phyloP scores from a whole-genome alignment of 805 yeast species.

The Scheffersomyces amazonensis region DNA sequence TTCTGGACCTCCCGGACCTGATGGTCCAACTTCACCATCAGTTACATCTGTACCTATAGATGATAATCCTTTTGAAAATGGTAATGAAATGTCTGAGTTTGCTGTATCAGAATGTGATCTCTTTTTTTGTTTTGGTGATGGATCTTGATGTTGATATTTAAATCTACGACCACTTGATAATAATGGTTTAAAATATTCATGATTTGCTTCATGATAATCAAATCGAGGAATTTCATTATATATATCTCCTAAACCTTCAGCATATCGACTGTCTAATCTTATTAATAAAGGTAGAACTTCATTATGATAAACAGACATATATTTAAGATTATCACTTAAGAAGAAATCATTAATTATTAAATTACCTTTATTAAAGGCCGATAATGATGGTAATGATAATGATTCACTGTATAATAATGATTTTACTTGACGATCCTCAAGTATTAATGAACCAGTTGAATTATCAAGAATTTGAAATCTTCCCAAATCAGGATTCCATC shows the following conservation, averaged over 20 bases:
- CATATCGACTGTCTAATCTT: conserved; percentile 22
- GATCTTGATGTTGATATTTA: conserved; percentile 6
- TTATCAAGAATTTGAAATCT: conserved; percentile 30
- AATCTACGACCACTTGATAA: conserved; percentile 14
- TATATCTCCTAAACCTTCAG: conserved; percentile 26
- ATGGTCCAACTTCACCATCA: conserved; percentile 1
- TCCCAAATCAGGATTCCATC: conserved; percentile 36
- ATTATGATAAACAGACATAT: conserved; percentile 37
- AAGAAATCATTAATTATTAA: conserved; percentile 35
- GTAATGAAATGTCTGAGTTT: conserved; percentile 5
- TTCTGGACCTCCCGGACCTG: neutral
- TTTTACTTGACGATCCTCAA: conserved; percentile 30
- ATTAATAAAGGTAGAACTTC: conserved; percentile 31
- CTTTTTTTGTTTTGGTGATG: conserved; percentile 9
- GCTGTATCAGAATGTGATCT: conserved; percentile 8
- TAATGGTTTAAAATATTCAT: conserved; percentile 24
- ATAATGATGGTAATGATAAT: conserved; percentile 26
- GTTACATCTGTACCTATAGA: conserved; percentile 2
- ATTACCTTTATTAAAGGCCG: conserved; percentile 28
- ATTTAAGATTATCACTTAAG: conserved; percentile 28
- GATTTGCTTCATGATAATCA: conserved; percentile 25
- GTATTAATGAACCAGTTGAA: conserved; percentile 17
- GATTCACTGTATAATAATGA: conserved; percentile 28
- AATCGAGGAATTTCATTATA: conserved; percentile 31
- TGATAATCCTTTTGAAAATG: conserved; percentile 5